Conservation (phyloP, 495 filamentous ascomycete species). For the Podospora pseudocomata region DNA sequence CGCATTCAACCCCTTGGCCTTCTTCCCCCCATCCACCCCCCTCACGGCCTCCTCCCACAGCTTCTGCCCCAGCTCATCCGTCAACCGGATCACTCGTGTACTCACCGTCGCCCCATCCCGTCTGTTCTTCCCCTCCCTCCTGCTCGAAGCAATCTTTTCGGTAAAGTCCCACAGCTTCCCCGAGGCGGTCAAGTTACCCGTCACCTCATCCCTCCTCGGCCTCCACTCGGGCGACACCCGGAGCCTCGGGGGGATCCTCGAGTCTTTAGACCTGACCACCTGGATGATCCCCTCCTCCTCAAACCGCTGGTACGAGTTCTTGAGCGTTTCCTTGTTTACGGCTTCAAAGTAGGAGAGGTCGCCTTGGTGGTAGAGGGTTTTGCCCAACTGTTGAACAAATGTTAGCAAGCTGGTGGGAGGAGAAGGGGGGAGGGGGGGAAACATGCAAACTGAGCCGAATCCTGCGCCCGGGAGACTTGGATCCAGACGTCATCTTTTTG, state of each 20-base stretch:
- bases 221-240: slow-evolving; percentile 74
- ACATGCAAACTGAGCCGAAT: slow-evolving; percentile 75
- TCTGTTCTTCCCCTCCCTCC: slow-evolving; percentile 91
- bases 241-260: slow-evolving; percentile 54
- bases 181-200: slow-evolving; percentile 58
- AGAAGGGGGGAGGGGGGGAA: background rate
- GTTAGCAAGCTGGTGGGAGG: slow-evolving; percentile 9
- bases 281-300: slow-evolving; percentile 86
- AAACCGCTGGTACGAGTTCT: slow-evolving; percentile 85
- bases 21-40: slow-evolving; percentile 17
- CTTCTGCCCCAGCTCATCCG: slow-evolving; percentile 54
- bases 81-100: slow-evolving; percentile 71
- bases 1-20: slow-evolving; percentile 27
- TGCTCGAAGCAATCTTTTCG: slow-evolving; percentile 74
- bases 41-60: slow-evolving; percentile 45
- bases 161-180: slow-evolving; percentile 87
- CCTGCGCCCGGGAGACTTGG: slow-evolving; percentile 69
- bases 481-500: slow-evolving; percentile 69
- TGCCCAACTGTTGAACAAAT: slow-evolving; percentile 63
- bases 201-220: slow-evolving; percentile 59
- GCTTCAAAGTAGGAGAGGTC: slow-evolving; percentile 96
- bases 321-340: slow-evolving; percentile 95
- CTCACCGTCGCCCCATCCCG: slow-evolving; percentile 87
- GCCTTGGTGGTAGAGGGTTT: slow-evolving; percentile 96
- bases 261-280: slow-evolving; percentile 60